Conservation (phyloP, 2,329 filamentous ascomycete genomes). For the Bisporella sp. region DNA sequence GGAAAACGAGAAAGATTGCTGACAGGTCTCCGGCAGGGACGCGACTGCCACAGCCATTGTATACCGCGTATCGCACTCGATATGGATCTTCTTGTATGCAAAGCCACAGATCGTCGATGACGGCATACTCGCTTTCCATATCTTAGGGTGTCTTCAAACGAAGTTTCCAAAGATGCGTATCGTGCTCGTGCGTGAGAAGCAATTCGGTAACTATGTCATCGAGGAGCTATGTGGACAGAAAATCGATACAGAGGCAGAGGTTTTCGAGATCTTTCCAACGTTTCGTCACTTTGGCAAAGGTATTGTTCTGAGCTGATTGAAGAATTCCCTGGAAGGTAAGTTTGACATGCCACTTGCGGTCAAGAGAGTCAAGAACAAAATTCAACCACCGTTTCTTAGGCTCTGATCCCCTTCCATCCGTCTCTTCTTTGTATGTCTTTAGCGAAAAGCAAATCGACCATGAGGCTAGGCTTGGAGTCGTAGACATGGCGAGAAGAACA, state of each 20-base stretch:
- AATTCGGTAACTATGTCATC: conserved; percentile 14
- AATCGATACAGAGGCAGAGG: conserved; percentile 16
- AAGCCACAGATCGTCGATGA: conserved; percentile 12
- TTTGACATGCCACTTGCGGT: conserved; percentile 9
- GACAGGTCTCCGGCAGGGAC: no score
- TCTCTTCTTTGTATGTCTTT: no score
- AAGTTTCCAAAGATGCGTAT: conserved; percentile 7
- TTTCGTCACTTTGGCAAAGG: conserved; percentile 7
- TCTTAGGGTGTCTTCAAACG: conserved; percentile 7
- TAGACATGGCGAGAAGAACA: no score
- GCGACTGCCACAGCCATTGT: no score
- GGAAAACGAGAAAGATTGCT: no score
- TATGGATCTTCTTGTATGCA: no score
- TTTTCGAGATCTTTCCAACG: conserved; percentile 10
- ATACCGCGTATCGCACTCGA: no score
- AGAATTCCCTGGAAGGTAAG: conserved; percentile 12
- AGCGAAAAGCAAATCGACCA: no score
- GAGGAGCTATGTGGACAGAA: conserved; percentile 8
- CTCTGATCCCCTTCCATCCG: no score
- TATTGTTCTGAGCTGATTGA: conserved; percentile 10
- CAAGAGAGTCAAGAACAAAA: no score
- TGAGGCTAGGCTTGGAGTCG: no score
- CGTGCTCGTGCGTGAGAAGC: conserved; percentile 3
- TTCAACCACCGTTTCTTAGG: no score
- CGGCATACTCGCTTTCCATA: conserved; percentile 11